phyloP scores from a whole-genome alignment of 2,329 filamentous ascomycete species.

The Leptodontidium sp. region DNA sequence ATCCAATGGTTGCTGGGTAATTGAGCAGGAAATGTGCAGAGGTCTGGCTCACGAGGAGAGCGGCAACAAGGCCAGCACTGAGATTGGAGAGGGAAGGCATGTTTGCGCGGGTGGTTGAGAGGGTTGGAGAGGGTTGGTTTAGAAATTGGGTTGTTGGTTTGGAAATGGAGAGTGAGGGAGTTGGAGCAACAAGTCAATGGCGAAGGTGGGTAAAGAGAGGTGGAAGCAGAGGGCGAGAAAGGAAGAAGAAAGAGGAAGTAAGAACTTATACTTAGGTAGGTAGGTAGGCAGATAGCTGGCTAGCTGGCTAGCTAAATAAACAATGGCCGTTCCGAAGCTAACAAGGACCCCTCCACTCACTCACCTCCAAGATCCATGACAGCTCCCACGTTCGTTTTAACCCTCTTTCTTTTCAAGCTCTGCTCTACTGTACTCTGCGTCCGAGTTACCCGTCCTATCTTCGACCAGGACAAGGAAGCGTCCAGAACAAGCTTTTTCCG shows the following conservation, averaged over 20 bases:
- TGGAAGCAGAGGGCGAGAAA: background rate
- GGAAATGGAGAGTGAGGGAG: background rate
- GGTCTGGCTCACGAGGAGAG: conserved; percentile 40
- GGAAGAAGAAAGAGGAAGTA: background rate
- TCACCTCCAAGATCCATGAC: background rate
- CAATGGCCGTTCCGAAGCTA: background rate
- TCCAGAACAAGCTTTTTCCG: conserved; percentile 13
- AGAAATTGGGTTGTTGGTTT: background rate
- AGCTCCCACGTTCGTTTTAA: background rate
- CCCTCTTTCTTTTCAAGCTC: background rate
- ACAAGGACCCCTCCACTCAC: background rate
- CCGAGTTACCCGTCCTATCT: conserved; percentile 2
- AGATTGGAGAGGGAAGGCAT: conserved; percentile 25
- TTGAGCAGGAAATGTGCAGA: conserved; percentile 64
- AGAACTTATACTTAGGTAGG: conserved; percentile 6
- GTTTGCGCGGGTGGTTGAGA: background rate
- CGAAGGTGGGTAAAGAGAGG: background rate
- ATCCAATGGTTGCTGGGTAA: conserved; percentile 57
- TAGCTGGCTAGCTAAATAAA: background rate
- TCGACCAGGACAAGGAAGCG: background rate
- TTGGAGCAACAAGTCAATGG: background rate
- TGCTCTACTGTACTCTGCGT: background rate
- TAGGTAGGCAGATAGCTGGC: background rate
- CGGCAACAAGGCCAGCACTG: conserved; percentile 24
- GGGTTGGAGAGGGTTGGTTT: background rate